Percentiles rank a stretch among this genome's conserved stretches.
phyloP scores from a whole-genome alignment of 23 red algal species.

The Gracilaria gracilis region DNA sequence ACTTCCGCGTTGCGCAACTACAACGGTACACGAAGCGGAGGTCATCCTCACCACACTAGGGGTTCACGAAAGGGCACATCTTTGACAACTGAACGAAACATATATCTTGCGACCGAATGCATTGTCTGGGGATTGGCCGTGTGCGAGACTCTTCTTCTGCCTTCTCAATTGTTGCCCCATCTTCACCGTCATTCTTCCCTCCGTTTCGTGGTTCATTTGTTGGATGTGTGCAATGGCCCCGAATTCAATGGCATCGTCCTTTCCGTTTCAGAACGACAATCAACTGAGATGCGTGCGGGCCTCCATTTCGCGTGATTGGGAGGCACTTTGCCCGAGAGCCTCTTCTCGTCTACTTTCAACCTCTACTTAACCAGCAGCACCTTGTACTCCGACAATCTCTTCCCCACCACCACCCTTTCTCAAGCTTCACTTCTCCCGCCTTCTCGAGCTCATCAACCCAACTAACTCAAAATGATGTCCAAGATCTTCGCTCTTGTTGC shows the following conservation, averaged over 20 bases:
- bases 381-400: not conserved
- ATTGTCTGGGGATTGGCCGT: not conserved
- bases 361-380: not conserved
- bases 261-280: not conserved
- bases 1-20: not conserved
- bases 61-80: not conserved
- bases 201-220: not conserved
- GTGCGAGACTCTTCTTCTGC: not conserved
- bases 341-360: not conserved
- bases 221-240: not conserved
- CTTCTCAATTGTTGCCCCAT: not conserved
- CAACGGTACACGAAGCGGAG: not conserved
- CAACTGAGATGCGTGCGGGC: not conserved
- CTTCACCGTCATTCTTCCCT: not conserved
- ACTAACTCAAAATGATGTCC: conserved; percentile 48
- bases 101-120: not conserved
- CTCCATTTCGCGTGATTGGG: not conserved
- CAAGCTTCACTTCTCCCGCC: conserved; percentile 14
- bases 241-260: not conserved
- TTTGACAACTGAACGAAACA: not conserved
- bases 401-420: not conserved
- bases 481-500: conserved; percentile 60
- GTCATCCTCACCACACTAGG: not conserved
- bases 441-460: not conserved
- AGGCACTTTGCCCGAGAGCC: not conserved